Conservation (phyloP, 2,329 filamentous ascomycete species). For the Sporothrix mexicana region DNA sequence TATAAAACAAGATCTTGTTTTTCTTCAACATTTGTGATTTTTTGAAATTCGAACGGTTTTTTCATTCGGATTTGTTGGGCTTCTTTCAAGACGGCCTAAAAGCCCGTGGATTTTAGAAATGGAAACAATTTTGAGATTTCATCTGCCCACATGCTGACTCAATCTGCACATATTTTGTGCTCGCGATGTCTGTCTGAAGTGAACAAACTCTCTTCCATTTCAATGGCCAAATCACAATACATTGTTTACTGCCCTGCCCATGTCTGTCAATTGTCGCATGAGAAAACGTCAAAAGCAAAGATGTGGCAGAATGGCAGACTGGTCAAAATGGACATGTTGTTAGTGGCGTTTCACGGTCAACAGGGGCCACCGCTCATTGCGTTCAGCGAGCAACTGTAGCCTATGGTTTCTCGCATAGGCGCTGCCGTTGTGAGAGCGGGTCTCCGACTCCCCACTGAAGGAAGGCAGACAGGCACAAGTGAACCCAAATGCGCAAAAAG, state of each 20-base stretch:
- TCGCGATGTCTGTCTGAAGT: neutral
- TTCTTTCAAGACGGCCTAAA: too few species aligned
- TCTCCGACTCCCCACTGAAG: constrained; percentile 12
- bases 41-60: too few species aligned
- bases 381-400: constrained; percentile 9
- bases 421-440: constrained; percentile 21
- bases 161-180: neutral
- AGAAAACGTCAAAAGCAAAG: neutral
- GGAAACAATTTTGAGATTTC: neutral
- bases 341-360: constrained; percentile 23
- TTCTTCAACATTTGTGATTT: too few species aligned
- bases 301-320: neutral
- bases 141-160: neutral
- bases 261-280: constrained; percentile 5
- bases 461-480: neutral
- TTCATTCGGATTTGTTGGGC: too few species aligned
- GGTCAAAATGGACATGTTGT: neutral
- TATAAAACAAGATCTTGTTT: too few species aligned
- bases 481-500: too few species aligned
- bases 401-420: constrained; percentile 5
- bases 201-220: neutral
- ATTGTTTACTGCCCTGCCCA: constrained; percentile 15
- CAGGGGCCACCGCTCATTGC: neutral
- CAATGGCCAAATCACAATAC: neutral
- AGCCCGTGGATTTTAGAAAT: too few species aligned